Percentiles rank a stretch among this genome's conserved stretches.
phyloP scores from a whole-genome alignment of 1,284 basidiomycete species.

The Ceratorhiza oryzae-sativae region DNA sequence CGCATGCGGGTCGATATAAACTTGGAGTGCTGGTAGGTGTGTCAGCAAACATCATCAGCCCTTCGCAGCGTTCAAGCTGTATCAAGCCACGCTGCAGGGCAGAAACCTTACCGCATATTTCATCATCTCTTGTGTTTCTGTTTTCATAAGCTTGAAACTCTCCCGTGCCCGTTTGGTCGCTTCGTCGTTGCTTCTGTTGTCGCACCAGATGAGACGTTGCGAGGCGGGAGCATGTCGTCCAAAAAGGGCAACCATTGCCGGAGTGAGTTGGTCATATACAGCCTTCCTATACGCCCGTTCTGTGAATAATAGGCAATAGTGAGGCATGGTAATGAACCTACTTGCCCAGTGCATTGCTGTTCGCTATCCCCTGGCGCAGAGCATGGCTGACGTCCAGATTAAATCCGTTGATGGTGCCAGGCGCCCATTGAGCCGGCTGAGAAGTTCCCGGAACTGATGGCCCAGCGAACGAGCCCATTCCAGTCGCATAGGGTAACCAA shows the following conservation, averaged over 20 bases:
- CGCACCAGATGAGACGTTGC: slow-evolving; percentile 27
- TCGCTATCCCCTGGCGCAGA: background rate
- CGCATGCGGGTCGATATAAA: slow-evolving; percentile 27
- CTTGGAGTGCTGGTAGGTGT: slow-evolving; percentile 1
- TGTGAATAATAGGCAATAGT: background rate
- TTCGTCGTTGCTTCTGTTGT: slow-evolving; percentile 12
- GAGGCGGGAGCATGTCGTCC: slow-evolving; percentile 21
- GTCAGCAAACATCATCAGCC: background rate
- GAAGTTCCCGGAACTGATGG: background rate
- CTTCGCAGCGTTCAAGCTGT: no score
- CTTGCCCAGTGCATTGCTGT: slow-evolving; percentile 27
- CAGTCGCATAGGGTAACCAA: background rate
- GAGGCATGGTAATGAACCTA: background rate
- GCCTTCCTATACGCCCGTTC: background rate
- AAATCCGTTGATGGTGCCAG: background rate
- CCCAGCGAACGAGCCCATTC: background rate
- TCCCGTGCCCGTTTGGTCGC: slow-evolving; percentile 15
- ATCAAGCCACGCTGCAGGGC: background rate
- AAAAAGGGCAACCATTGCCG: slow-evolving; percentile 16
- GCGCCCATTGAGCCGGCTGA: background rate
- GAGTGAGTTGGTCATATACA: slow-evolving; percentile 27
- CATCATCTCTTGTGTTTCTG: background rate
- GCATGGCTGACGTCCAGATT: slow-evolving; percentile 17
- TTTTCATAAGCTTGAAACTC: background rate
- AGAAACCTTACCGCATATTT: slow-evolving; percentile 13